phyloP scores from a whole-genome alignment of 495 filamentous ascomycete genomes.

The Mytilinidion resinicola region DNA sequence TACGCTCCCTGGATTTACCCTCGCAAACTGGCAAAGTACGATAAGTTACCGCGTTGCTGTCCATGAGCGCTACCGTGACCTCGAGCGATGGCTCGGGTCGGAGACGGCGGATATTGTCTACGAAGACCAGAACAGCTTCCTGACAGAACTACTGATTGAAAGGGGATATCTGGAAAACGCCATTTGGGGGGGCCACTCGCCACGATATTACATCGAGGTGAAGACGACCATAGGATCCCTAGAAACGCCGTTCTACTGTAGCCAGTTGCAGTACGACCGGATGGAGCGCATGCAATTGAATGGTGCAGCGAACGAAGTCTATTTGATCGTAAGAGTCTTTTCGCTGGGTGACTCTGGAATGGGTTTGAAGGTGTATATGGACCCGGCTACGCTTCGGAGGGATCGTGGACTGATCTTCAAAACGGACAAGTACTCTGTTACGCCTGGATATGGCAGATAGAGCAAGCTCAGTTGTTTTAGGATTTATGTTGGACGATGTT shows the following conservation, averaged over 20 bases:
- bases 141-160: slow-evolving; percentile 5
- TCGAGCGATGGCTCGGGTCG: background rate
- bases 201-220: slow-evolving; percentile 12
- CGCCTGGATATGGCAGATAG: background rate
- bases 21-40: slow-evolving; percentile 5
- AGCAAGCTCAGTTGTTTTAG: background rate
- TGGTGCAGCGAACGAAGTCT: background rate
- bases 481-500: background rate
- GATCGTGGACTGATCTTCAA: background rate
- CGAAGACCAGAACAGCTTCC: background rate
- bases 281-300: slow-evolving; percentile 6
- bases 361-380: slow-evolving; percentile 6
- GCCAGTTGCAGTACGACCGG: background rate
- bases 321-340: slow-evolving; percentile 8
- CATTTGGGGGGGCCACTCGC: background rate
- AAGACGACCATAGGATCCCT: slow-evolving; percentile 4
- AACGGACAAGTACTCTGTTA: slow-evolving; percentile 6
- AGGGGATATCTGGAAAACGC: slow-evolving; percentile 3
- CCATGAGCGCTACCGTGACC: slow-evolving; percentile 4
- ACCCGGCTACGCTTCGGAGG: background rate
- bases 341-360: background rate
- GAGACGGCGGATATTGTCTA: slow-evolving; percentile 15
- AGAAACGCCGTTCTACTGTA: slow-evolving; percentile 2
- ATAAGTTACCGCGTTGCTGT: background rate
- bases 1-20: background rate